Base-by-base conservation (phyloP, 2,329 filamentous ascomycete species). In the Phyllosticta citribraziliensis region DNA sequence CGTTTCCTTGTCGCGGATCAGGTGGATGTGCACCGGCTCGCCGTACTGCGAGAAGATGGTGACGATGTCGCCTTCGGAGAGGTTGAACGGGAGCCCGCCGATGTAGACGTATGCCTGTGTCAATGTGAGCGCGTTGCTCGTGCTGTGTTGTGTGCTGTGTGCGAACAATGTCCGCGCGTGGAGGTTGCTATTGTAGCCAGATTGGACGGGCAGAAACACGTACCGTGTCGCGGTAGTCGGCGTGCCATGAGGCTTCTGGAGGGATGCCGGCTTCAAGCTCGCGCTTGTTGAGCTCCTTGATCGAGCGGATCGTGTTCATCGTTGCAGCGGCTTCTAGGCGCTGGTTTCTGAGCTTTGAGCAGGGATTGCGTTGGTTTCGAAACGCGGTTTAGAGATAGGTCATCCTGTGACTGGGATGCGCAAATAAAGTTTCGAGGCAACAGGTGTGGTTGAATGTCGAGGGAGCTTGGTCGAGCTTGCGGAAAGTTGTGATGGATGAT, bases 11-110 rank as follows among this genome's bases (percentile, higher is more conserved):
- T 99, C 94, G 70, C 94, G 90, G 55, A 88, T 86, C 12, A 99
- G 84, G 69, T 97, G 95, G 63, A 99, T 82, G 75, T 93, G 95
- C 2, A 92, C 89, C 2, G 95, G 95, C 72, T 97, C 93, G 68
- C 94, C 94, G 71, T 88, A 99, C 74, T 99, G 94, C 6, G 91
- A 96, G 79, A 97, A 99, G 63, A 99, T 95, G 11, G 92, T 92
- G 66, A 97, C 85, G 64, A 99, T 83, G 75, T 99, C 94, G 75
- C 95, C 95, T 78, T 99, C 94, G 56, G 91, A 91, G 51, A 99
- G 82, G 70, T 96, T 90, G 75, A 89, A 96, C 3, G 92, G 91
- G 12, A 99, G 82, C 27, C 93, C 93, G 70, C 95, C 95, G 67
- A 99, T 92, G 80, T 97, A 96, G 72, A 99, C 80, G 74, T 93